phyloP scores from a whole-genome alignment of 2,329 filamentous ascomycete genomes.

The Clarireedia paspali region DNA sequence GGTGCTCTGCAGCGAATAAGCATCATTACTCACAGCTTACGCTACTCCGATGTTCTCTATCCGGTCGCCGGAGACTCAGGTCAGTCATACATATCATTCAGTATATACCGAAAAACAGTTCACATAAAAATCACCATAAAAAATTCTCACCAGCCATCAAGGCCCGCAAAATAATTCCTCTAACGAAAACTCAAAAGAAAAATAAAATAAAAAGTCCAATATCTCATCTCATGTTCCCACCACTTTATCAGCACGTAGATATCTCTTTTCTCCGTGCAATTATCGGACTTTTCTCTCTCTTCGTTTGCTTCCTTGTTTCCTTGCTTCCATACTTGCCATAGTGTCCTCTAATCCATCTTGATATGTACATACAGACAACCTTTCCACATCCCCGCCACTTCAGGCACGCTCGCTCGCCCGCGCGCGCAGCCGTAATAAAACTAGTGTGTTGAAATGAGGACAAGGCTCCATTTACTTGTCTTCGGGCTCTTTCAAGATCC shows the following conservation, averaged over 20 bases:
- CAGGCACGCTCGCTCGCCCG: no score
- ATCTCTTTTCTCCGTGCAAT: not conserved
- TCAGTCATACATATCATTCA: constrained; percentile 3
- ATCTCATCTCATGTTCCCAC: not conserved
- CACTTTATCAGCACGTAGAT: not conserved
- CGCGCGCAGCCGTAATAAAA: no score
- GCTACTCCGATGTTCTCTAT: no score
- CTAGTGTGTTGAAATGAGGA: no score
- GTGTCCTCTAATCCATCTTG: no score
- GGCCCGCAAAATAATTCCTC: not conserved
- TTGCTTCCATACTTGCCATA: constrained; percentile 11
- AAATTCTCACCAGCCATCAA: no score
- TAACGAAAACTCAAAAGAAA: not conserved
- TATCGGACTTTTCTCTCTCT: not conserved
- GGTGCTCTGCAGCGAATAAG: no score
- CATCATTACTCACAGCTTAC: no score
- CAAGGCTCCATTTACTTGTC: constrained; percentile 18
- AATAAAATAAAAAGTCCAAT: not conserved
- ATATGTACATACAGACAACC: no score
- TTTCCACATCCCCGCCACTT: no score
- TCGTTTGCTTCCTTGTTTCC: not conserved
- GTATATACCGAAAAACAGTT: not conserved
- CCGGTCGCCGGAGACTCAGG: no score
- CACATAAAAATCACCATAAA: no score
- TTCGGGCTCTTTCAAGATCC: constrained; percentile 75